phyloP scores from a whole-genome alignment of 1,284 basidiomycete species.

The Dichomitus squalens region DNA sequence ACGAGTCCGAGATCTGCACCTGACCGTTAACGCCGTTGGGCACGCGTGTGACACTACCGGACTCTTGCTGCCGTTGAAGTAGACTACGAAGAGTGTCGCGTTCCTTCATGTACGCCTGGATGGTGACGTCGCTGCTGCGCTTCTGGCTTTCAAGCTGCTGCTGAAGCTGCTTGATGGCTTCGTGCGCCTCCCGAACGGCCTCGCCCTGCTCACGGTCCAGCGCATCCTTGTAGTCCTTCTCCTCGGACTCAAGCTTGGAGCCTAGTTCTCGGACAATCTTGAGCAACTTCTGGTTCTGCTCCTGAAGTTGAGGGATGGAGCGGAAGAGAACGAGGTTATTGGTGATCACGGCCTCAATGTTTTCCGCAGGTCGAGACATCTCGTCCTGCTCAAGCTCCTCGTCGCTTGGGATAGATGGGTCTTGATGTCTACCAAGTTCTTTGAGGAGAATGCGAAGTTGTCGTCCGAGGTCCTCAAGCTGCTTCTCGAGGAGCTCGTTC shows the following conservation, averaged over 20 bases:
- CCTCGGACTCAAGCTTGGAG: constrained; percentile 76
- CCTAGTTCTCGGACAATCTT: constrained; percentile 83
- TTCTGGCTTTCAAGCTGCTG: constrained; percentile 74
- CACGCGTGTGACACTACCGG: constrained; percentile 12
- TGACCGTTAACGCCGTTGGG: constrained; percentile 39
- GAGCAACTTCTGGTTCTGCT: constrained; percentile 89
- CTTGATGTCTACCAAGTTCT: constrained; percentile 79
- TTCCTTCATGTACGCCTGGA: constrained; percentile 84
- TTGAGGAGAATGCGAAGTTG: constrained; percentile 84
- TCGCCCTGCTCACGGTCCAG: constrained; percentile 76
- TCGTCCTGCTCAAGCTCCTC: constrained; percentile 62
- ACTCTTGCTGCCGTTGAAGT: constrained; percentile 50
- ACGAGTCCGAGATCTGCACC: constrained; percentile 23
- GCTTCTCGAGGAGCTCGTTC: constrained; percentile 72
- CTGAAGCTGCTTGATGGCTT: constrained; percentile 81
- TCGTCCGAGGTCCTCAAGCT: constrained; percentile 84
- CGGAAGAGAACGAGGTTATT: constrained; percentile 90
- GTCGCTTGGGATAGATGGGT: constrained; percentile 78
- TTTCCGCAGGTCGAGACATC: constrained; percentile 45
- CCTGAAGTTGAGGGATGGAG: constrained; percentile 79
- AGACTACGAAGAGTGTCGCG: constrained; percentile 85
- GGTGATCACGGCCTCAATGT: constrained; percentile 82
- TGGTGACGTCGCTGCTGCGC: constrained; percentile 67
- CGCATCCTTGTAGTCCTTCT: constrained; percentile 65
- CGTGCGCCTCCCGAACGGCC: constrained; percentile 85